A percentile compares a stretch with the other conserved stretches of the same genome.
Evolutionary conservation across 108 stramenopile species (phyloP).

Genomic region (Cyclotella atomus): DNA sequence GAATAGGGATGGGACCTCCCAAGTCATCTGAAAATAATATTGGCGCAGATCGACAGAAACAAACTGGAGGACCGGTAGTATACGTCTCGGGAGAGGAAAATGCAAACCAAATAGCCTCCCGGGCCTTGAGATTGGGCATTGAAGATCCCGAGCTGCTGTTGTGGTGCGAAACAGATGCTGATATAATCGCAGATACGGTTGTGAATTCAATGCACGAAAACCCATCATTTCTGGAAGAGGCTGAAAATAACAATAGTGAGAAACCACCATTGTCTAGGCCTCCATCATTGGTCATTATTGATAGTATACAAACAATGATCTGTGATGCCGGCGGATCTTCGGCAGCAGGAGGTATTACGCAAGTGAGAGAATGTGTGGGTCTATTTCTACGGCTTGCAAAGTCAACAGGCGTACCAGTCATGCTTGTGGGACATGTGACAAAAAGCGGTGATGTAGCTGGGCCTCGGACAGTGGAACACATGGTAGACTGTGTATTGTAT

Average conservation of each 20-base stretch:
- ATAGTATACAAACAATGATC: constrained; percentile 95
- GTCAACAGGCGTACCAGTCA: constrained; percentile 83
- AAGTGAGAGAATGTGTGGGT: constrained; percentile 87
- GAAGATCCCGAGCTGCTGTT: constrained; percentile 62
- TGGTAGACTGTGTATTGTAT: constrained; percentile 95
- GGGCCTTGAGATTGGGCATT: constrained; percentile 77
- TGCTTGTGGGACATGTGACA: constrained; percentile 95
- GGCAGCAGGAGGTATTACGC: constrained; percentile 84
- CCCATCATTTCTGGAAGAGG: constrained; percentile 5
- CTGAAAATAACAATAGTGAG: background rate
- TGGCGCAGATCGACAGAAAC: constrained; percentile 1
- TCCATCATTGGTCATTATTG: constrained; percentile 84
- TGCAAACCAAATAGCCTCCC: constrained; percentile 85
- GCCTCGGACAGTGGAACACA: constrained; percentile 95
- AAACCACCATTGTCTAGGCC: constrained; percentile 44
- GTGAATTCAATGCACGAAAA: constrained; percentile 35
- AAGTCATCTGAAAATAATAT: constrained; percentile 19
- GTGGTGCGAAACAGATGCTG: constrained; percentile 74
- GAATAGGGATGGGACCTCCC: constrained; percentile 78
- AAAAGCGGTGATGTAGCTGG: constrained; percentile 94
- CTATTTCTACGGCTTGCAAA: constrained; percentile 91
- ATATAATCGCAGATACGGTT: constrained; percentile 64
- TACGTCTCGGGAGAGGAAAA: constrained; percentile 96
- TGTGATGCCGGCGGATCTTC: constrained; percentile 67
- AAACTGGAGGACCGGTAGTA: constrained; percentile 73